A percentile compares a stretch with the other conserved stretches of the same genome.
Conservation (phyloP, 805 yeast species). For the Wickerhamomyces kurtzmanii region DNA sequence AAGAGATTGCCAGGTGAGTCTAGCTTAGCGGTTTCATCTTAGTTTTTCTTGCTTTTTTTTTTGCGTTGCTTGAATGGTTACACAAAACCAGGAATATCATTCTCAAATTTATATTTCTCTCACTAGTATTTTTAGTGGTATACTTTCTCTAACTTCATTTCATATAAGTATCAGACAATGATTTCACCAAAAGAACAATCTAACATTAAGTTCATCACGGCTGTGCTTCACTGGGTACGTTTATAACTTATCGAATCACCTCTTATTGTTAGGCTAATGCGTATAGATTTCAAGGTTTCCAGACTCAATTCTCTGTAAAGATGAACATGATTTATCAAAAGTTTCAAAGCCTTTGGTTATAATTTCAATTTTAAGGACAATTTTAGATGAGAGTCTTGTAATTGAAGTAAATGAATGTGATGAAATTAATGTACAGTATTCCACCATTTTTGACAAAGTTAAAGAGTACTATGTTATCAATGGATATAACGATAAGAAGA, state of each 20-base stretch:
- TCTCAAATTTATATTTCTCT: too few relatives aligned
- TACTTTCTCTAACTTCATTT: too few relatives aligned
- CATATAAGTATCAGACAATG: too few relatives aligned
- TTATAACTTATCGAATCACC: too few relatives aligned
- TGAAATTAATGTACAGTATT: constrained; percentile 1
- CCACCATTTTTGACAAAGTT: constrained; percentile 3
- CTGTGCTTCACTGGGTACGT: constrained; percentile 8
- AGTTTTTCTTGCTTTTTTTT: too few relatives aligned
- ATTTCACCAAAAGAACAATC: too few relatives aligned
- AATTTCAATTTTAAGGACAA: constrained; percentile 5
- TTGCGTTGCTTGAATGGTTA: too few relatives aligned
- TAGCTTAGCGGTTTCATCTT: too few relatives aligned
- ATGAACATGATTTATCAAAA: constrained; percentile 8
- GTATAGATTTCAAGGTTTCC: constrained; percentile 6
- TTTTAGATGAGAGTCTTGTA: constrained; percentile 3
- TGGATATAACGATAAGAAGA: constrained; percentile 3
- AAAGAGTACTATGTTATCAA: constrained; percentile 2
- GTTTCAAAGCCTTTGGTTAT: constrained; percentile 14
- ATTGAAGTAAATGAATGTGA: constrained; percentile 1
- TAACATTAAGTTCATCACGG: constrained; percentile 1
- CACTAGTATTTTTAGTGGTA: too few relatives aligned
- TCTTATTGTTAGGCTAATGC: too few relatives aligned
- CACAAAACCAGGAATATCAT: too few relatives aligned
- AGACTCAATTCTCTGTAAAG: constrained; percentile 1
- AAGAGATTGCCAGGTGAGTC: too few relatives aligned